These are phyloP conservation scores for Hypsizygus marmoreus DNA, from an alignment of 768 basidiomycete species.

Conservation along the genomic window DNA sequence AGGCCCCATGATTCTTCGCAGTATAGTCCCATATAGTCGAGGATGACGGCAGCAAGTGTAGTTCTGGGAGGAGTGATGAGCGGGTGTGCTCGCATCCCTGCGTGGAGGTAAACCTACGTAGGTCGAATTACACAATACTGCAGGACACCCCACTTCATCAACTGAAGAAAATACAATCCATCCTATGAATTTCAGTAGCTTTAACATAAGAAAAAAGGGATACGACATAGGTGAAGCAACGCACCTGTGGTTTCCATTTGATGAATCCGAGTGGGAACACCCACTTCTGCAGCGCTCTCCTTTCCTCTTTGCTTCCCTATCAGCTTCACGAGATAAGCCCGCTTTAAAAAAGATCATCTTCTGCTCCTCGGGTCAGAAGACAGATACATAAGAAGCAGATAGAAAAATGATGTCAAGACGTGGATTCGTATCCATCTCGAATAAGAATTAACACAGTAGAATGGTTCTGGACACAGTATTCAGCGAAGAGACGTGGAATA, in stretches of 20 bases:
- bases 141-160: conserved; percentile 78
- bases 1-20: conserved; percentile 73
- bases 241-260: conserved; percentile 61
- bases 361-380: conserved; percentile 64
- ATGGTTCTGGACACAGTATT: conserved; percentile 47
- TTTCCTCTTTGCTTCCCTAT: conserved; percentile 41
- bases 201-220: not conserved
- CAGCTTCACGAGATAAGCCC: conserved; percentile 60
- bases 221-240: conserved; percentile 17
- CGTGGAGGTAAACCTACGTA: conserved; percentile 34
- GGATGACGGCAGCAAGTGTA: conserved; percentile 60
- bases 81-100: not conserved
- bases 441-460: conserved; percentile 69
- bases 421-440: conserved; percentile 76
- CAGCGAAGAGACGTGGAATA: not conserved
- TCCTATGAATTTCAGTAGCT: conserved; percentile 39
- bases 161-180: conserved; percentile 67
- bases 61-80: conserved; percentile 34
- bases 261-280: conserved; percentile 68
- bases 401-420: conserved; percentile 80
- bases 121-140: conserved; percentile 74
- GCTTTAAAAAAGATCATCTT: conserved; percentile 57
- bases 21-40: conserved; percentile 67
- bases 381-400: conserved; percentile 70
- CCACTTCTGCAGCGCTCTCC: conserved; percentile 59